Conservation (phyloP, 164 flowering plant genomes). For the Magnolia changhungtana region DNA sequence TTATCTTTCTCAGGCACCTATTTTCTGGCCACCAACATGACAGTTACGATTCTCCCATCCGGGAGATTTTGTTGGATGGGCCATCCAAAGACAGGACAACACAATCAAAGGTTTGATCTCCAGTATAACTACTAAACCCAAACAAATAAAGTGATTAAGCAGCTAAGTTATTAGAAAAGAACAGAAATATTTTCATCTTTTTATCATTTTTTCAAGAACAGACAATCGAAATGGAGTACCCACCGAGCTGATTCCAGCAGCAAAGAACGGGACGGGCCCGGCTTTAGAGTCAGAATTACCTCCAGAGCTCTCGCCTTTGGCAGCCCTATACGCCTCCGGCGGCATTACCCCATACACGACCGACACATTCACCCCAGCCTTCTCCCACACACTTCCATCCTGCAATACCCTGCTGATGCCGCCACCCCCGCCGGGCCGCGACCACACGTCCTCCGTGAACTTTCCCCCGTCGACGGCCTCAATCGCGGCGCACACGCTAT, state of each 20-base stretch:
- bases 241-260: slow-evolving; percentile 97
- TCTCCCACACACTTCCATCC: slow-evolving; percentile 87
- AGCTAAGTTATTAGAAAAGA: neutral
- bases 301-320: slow-evolving; percentile 39
- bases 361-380: slow-evolving; percentile 94
- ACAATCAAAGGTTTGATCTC: neutral
- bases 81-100: neutral
- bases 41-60: no score
- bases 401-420: slow-evolving; percentile 92
- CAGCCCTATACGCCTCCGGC: slow-evolving; percentile 96
- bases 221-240: neutral
- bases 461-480: slow-evolving; percentile 69
- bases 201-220: neutral
- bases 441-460: slow-evolving; percentile 95
- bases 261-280: slow-evolving; percentile 87
- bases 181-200: neutral
- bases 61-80: no score
- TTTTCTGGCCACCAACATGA: no score
- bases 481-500: slow-evolving; percentile 65
- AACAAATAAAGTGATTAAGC: neutral
- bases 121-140: neutral
- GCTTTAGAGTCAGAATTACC: slow-evolving; percentile 37
- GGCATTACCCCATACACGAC: slow-evolving; percentile 98
- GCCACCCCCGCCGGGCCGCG: slow-evolving; percentile 95
- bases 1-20: no score